Base-by-base conservation (phyloP, 164 flowering plant genomes). In the Platanus orientalis region DNA sequence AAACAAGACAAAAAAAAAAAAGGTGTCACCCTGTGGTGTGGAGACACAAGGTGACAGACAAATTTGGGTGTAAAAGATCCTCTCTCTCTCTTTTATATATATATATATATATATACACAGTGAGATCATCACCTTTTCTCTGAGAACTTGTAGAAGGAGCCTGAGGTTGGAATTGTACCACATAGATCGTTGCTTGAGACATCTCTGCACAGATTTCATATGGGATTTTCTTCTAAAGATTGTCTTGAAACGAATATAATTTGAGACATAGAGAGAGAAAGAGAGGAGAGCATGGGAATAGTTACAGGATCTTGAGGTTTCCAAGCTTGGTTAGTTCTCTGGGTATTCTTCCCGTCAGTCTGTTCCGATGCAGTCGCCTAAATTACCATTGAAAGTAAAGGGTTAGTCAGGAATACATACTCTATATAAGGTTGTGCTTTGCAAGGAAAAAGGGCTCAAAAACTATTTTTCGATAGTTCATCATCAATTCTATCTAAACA, bases 321-420 rank as follows among this genome's bases (percentile, higher is more conserved):
- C 69, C 70, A 54, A 90, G 85, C 70, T 76, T 76, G 59, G 88
- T 81, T n/a, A 90, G 88, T 53, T 81, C 70, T 58, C 87, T 84
- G 4, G 94, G 94, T 44, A 90, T 88, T 34, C 75, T 76, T 55
- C 95, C 97, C 1, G 70, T 84, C 65, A 88, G 69, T 20, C 61
- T 81, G 78, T 90, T 90, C 25, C 75, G 62, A 39, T 84, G 86
- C 62, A 90, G 75, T 64, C 94, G 66, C 77, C 97, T 88, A n/a
- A n/a, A n/a, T n/a, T n/a, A n/a, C n/a, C n/a, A n/a, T n/a, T n/a
- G n/a, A n/a, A n/a, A n/a, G n/a, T n/a, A n/a, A n/a, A n/a, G n/a
- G n/a, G n/a, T n/a, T n/a, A n/a, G n/a, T n/a, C n/a, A n/a, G n/a
- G 78, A 73, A 68, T 20, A 52, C 9, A 56, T 12, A 32, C 20